Percentiles rank a stretch among this genome's conserved stretches.
Conservation (phyloP, 129 eudicot genomes). For the Escallonia herrerae region DNA sequence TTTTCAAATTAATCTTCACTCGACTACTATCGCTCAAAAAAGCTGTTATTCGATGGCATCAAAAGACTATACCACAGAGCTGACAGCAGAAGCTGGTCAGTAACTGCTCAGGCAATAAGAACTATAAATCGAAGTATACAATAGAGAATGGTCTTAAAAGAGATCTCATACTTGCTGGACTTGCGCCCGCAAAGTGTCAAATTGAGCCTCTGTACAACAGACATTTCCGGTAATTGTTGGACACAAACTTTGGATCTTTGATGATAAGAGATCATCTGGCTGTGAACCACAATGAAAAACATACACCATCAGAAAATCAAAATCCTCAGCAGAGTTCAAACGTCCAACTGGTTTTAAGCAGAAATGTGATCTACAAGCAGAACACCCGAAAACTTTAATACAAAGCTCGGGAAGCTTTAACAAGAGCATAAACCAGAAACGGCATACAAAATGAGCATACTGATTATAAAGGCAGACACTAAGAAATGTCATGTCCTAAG, state of each 20-base stretch:
- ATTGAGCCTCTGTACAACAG: conserved; percentile 90
- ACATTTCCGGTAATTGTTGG: conserved; percentile 94
- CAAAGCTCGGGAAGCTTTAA: background rate
- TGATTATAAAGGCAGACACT: background rate
- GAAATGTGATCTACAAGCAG: no score
- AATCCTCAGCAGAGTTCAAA: conserved; percentile 10
- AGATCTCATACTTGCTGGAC: conserved; percentile 77
- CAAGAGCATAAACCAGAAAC: background rate
- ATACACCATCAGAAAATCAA: conserved; percentile 4
- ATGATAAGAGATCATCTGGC: conserved; percentile 80
- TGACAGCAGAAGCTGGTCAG: background rate
- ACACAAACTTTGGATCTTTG: conserved; percentile 92
- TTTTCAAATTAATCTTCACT: no score
- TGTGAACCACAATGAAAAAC: conserved; percentile 22
- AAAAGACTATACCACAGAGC: background rate
- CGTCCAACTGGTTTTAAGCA: background rate
- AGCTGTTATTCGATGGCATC: background rate
- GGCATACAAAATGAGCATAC: background rate
- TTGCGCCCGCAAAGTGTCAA: conserved; percentile 79
- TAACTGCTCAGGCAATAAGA: background rate
- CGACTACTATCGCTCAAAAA: no score
- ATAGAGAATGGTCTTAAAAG: no score
- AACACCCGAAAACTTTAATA: no score
- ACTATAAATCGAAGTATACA: background rate
- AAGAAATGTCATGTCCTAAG: background rate